Base-by-base conservation (phyloP, 345 rosid species). In the Populus nigra region DNA sequence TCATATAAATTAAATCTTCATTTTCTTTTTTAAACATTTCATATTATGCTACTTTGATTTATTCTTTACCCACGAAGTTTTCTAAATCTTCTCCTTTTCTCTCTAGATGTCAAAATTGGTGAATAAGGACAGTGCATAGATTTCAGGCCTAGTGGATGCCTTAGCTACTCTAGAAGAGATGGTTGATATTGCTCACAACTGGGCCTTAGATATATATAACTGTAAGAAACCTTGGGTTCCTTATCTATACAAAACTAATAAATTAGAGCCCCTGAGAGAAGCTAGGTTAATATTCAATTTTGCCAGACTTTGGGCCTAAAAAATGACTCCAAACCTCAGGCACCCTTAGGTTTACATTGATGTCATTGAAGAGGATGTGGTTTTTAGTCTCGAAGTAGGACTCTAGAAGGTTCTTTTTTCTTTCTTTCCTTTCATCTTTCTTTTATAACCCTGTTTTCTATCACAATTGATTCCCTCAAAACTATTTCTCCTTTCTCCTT, bases 321-420 rank as follows among this genome's bases (percentile, higher is more conserved):
- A 33, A 43, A 43, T 29, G 10, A 41, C 59, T 15, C 78, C 45
- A 9, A 75, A 65, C 63, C 71, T 75, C 13, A 15, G 31, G 45
- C 77, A 74, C 70, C 77, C 59, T 18, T 41, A 65, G 50, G 71
- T 74, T 62, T 74, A 71, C 55, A 25, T 65, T 41, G 77, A 63
- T 65, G 77, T 74, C 70, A 65, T 74, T 41, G 77, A 74, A 41
- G 41, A 74, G 8, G 77, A 71, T 45, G 13, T 74, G 7, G 43
- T 65, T 5, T 62, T 25, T 27, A 31, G 77, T 65, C 77, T 70
- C 1, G 43, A 41, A 18, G 69, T 55, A 62, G 77, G 70, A 65
- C 77, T 74, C 1, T 74, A 25, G 61, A 74, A 74, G 77, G 77
- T 74, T 38, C 36, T 11, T 23, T n/a, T 65, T n/a, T 43, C 12